A percentile compares a stretch with the other conserved stretches of the same genome.
phyloP scores from a whole-genome alignment of 129 eudicot species.

The Chrysanthemum makinoi region DNA sequence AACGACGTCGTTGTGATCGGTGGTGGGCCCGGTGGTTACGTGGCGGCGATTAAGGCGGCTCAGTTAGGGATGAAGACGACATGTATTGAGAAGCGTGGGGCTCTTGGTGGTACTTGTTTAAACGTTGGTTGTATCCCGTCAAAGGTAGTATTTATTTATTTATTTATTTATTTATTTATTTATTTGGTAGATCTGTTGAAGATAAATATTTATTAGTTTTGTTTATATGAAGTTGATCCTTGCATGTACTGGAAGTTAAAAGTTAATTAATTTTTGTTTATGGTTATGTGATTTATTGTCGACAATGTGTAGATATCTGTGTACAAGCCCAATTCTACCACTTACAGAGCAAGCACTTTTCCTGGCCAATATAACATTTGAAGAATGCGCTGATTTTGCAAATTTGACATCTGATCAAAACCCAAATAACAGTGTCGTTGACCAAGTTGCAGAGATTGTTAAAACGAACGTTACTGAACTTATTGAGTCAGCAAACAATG shows the following conservation, averaged over 20 bases:
- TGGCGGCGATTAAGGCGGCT: slow-evolving; percentile 95
- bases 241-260: too few species aligned
- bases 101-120: slow-evolving; percentile 20
- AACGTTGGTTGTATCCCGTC: slow-evolving; percentile 24
- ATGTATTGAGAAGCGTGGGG: slow-evolving; percentile 61
- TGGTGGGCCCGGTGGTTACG: slow-evolving; percentile 98
- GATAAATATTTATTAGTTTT: neutral
- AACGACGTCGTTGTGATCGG: slow-evolving; percentile 86
- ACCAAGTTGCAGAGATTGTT: slow-evolving; percentile 53
- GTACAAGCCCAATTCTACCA: too few species aligned
- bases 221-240: neutral
- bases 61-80: slow-evolving; percentile 84
- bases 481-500: slow-evolving; percentile 40
- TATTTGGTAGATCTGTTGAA: neutral
- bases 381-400: slow-evolving; percentile 56
- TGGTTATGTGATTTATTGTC: too few species aligned
- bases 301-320: too few species aligned
- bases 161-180: too few species aligned
- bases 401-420: slow-evolving; percentile 57
- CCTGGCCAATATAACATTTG: slow-evolving; percentile 68
- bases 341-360: slow-evolving; percentile 78
- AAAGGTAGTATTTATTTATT: neutral
- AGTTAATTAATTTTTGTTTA: too few species aligned
- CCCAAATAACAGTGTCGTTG: slow-evolving; percentile 35
- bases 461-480: slow-evolving; percentile 50